These are phyloP conservation scores for Penicillium turbatum DNA, from an alignment of 495 filamentous ascomycete genomes.

Conservation along the genomic window DNA sequence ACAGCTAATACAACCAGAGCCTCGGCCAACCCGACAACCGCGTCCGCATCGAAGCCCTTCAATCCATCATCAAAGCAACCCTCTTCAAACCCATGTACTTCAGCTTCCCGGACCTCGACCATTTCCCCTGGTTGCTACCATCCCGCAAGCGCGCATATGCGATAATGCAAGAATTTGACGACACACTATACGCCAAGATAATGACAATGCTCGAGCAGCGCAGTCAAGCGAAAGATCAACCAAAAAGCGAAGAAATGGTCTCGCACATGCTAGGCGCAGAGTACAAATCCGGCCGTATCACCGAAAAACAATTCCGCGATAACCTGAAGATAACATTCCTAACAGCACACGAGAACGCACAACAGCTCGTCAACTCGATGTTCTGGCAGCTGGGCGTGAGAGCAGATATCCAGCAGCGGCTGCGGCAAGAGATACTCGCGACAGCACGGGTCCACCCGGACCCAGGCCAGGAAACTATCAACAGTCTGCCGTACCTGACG, in stretches of 20 bases:
- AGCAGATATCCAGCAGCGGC: slow-evolving; percentile 22
- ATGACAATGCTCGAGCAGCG: slow-evolving; percentile 18
- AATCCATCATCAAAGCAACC: slow-evolving; percentile 27
- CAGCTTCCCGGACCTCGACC: slow-evolving; percentile 37
- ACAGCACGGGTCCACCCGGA: not conserved
- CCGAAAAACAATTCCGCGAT: slow-evolving; percentile 29
- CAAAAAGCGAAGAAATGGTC: slow-evolving; percentile 13
- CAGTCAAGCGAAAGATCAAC: not conserved
- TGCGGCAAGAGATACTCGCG: slow-evolving; percentile 25
- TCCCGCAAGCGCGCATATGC: slow-evolving; percentile 23
- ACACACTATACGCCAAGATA: slow-evolving; percentile 13
- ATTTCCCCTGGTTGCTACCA: slow-evolving; percentile 22
- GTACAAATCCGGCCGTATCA: slow-evolving; percentile 19
- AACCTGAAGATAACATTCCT: slow-evolving; percentile 36
- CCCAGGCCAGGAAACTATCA: slow-evolving; percentile 20
- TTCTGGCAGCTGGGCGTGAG: slow-evolving; percentile 30
- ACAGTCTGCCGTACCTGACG: slow-evolving; percentile 34
- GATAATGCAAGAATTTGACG: slow-evolving; percentile 31
- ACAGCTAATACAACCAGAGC: not conserved
- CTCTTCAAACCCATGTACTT: slow-evolving; percentile 40
- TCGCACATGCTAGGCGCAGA: slow-evolving; percentile 25
- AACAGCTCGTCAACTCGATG: slow-evolving; percentile 30
- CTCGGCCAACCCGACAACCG: not conserved
- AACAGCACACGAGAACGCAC: slow-evolving; percentile 33
- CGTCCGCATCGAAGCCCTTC: slow-evolving; percentile 25